Percentiles rank a stretch among this genome's conserved stretches.
These are phyloP conservation scores for Colletotrichum lupini DNA, from an alignment of 2,329 filamentous ascomycete genomes.

Conservation along the genomic window DNA sequence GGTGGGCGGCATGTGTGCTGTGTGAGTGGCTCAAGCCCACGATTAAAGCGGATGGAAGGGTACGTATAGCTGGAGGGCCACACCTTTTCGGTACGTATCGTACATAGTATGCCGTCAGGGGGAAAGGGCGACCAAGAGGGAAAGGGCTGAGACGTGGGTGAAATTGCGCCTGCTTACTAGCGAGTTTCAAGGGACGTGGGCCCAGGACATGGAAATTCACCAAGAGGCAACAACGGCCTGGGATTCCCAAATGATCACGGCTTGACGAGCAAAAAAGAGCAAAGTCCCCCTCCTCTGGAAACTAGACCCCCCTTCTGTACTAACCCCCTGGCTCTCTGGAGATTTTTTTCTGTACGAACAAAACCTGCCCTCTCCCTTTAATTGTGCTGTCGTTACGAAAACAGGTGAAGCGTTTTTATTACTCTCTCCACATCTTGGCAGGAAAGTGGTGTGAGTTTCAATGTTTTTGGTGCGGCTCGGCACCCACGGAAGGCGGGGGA, in stretches of 20 bases:
- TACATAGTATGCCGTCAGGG: background rate
- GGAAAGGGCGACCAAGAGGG: slow-evolving; percentile 31
- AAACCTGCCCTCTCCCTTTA: slow-evolving; percentile 33
- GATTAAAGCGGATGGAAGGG: no score
- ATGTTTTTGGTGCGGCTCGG: slow-evolving; percentile 8
- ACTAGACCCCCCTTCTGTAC: background rate
- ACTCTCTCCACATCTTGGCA: slow-evolving; percentile 30
- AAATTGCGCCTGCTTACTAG: slow-evolving; percentile 61
- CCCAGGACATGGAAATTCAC: slow-evolving; percentile 32
- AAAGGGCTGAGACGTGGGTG: slow-evolving; percentile 58
- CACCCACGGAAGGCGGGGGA: background rate
- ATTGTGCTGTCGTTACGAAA: slow-evolving; percentile 35
- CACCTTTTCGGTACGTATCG: slow-evolving; percentile 2
- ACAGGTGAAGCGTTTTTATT: slow-evolving; percentile 35
- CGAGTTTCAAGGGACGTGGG: slow-evolving; percentile 63
- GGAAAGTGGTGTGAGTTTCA: slow-evolving; percentile 17
- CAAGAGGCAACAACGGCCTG: background rate
- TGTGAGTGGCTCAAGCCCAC: background rate
- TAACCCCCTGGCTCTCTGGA: background rate
- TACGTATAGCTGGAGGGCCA: no score
- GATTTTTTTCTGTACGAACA: slow-evolving; percentile 13
- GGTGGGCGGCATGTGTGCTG: background rate
- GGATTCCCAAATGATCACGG: slow-evolving; percentile 24
- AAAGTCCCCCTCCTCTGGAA: background rate
- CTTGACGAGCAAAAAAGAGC: background rate